These are phyloP conservation scores for Lactuca sativa DNA, from an alignment of 129 eudicot genomes.

Conservation along the genomic window DNA sequence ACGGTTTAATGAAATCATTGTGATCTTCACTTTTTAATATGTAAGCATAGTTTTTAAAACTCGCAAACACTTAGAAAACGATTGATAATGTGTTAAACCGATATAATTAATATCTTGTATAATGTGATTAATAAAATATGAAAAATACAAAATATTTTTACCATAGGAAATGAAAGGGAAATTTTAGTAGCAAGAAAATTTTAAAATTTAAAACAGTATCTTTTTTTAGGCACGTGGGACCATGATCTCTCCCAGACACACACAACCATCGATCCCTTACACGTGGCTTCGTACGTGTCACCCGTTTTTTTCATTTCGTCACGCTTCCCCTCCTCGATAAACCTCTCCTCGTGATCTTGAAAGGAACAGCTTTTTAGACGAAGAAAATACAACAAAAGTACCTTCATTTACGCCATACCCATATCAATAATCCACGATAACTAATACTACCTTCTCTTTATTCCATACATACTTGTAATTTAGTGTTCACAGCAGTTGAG, in stretches of 20 bases:
- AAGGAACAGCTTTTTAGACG: conserved; percentile 7
- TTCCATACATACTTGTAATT: conserved; percentile 1
- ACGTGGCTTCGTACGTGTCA: conserved; percentile 17
- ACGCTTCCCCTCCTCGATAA: conserved; percentile 22
- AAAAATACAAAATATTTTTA: background rate
- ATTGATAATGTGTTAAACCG: too few relatives aligned
- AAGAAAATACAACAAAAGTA: background rate
- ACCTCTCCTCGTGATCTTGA: conserved; percentile 12
- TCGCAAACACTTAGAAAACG: too few relatives aligned
- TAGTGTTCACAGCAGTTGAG: background rate
- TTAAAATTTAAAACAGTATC: too few relatives aligned
- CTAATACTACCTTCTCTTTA: background rate
- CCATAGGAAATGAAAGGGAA: too few relatives aligned
- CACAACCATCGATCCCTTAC: conserved; percentile 13
- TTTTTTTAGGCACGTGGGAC: background rate
- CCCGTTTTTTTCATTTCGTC: conserved; percentile 28
- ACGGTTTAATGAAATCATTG: too few relatives aligned
- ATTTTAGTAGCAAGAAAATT: too few relatives aligned
- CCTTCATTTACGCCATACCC: background rate
- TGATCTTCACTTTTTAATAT: too few relatives aligned
- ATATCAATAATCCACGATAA: background rate
- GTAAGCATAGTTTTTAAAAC: too few relatives aligned
- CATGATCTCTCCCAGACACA: background rate
- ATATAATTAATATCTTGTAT: too few relatives aligned
- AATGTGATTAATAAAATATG: too few relatives aligned